phyloP scores from a whole-genome alignment of 331 rosid species.

The Erythrophleum ivorense region DNA sequence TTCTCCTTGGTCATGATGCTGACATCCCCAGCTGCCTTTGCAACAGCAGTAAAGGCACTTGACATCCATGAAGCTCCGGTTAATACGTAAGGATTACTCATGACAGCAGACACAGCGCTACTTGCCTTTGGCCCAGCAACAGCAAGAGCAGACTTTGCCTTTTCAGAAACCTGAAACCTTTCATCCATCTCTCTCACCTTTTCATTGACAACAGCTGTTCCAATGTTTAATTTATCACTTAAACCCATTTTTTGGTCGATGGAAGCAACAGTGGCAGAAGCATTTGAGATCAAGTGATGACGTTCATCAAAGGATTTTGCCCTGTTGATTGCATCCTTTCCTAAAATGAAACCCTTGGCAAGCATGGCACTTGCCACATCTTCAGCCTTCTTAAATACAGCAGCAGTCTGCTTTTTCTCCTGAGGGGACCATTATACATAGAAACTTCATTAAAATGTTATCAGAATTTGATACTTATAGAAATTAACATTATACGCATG shows the following conservation, averaged over 20 bases:
- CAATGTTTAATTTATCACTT: conserved; percentile 3
- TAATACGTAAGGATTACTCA: conserved; percentile 1
- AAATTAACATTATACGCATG: neutral
- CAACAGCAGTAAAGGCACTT: neutral
- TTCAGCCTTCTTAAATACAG: conserved; percentile 3
- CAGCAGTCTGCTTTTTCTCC: neutral
- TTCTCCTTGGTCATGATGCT: neutral
- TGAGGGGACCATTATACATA: neutral
- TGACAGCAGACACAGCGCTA: neutral
- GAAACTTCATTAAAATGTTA: neutral
- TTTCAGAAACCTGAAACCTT: conserved; percentile 9
- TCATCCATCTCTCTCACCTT: conserved; percentile 19
- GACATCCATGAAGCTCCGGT: neutral
- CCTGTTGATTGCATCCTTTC: neutral
- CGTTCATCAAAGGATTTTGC: conserved; percentile 8
- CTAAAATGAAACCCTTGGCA: neutral
- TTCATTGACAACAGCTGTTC: conserved; percentile 1
- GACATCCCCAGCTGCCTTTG: neutral
- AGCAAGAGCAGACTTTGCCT: conserved; percentile 13
- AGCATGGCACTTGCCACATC: conserved; percentile 2
- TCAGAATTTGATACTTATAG: neutral
- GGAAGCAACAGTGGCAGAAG: conserved; percentile 21
- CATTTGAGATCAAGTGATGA: neutral
- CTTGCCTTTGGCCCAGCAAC: conserved; percentile 19
- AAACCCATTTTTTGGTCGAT: neutral